Base-by-base conservation (phyloP, 768 basidiomycete genomes). In the Suillus decipiens region DNA sequence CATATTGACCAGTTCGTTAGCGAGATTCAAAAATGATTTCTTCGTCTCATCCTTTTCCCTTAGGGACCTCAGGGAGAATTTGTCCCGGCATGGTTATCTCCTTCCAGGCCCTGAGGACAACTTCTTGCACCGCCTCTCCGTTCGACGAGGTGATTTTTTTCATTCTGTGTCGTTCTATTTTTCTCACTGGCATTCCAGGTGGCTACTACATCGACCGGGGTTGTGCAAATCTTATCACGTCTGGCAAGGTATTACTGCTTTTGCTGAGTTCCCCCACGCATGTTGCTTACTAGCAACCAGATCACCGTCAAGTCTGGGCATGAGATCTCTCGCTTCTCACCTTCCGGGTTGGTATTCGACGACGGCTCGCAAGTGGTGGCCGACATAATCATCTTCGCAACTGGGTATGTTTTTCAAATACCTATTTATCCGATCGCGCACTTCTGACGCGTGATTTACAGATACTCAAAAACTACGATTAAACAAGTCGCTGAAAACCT, bases 1-100 rank as follows among this genome's bases (percentile, higher is more conserved):
- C 48, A 64, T n/a, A 47, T 65, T 24, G 63, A 64, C 56, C 55
- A 51, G 63, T 65, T n/a, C 14, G 61, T 43, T 33, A 19, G 7
- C 33, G 22, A 31, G 12, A 15, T 5, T 34, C 4, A 3, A 56
- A 37, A 10, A 28, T 10, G 15, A 17, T 24, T 19, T 17, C 9
- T 56, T 17, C 5, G 9, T 37, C 55, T 56, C 2, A 56, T 22
- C 6, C 7, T 8, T 36, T 56, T 24, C 22, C 31, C 33, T 36
- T 42, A 60, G 61, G 34, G 45, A 47, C 12, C 58, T 62, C 59
- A 62, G 19, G 31, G 33, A 42, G 24, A 24, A 57, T 43, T 55
- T 62, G 10, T 57, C 61, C 9, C 34, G 33, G 8, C 17, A 28
- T n/a, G 56, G 61, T 12, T 62, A 62, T 43, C 61, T 62, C 36